Base-by-base conservation (phyloP, 768 basidiomycete genomes). In the Sporobolomyces pararoseus region DNA sequence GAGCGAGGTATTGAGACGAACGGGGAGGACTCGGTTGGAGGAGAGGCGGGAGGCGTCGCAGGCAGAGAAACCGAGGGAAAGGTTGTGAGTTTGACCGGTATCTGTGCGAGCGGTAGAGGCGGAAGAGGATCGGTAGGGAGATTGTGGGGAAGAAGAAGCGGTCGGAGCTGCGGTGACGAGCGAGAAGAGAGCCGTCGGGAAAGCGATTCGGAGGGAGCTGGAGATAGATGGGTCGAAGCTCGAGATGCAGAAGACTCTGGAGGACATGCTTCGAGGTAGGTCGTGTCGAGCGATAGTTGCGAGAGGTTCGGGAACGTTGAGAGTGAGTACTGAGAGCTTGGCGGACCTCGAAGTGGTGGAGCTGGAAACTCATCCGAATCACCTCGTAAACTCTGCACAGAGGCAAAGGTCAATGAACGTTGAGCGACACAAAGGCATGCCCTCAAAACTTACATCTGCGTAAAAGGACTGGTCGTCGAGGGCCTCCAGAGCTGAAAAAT, bases 231-330 rank as follows among this genome's bases (percentile, higher is more conserved):
- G 19, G 53, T 35, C 53, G 53, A 54, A 14, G 29, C 19, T 16
- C 53, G 53, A 14, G 53, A 54, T 4, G 31, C 9, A 31, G 53
- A 7, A 16, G 10, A 34, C 17, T 32, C 3, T 4, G 53, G 25
- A 35, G n/a, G 7, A 19, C 32, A 6, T 19, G 53, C 7, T 7
- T 32, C 53, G 21, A 54, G 21, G 53, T 34, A 54, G 4, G 53
- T 12, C 17, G 34, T 34, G 53, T 21, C 32, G 4, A 54, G 32
- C 4, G 53, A 54, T 31, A 54, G 6, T 21, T 54, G 53, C 3
- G 53, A 54, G 6, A 54, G 53, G 53, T 54, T 54, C 53, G 53
- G 53, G 53, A 54, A 54, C 6, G 53, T 54, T 34, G 53, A 54
- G 6, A 54, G 29, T 34, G 53, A 54, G 6, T 17, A 16, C 32